Evolutionary conservation across 257 asterid genomes (phyloP).

Genomic region (Nicotiana sylvestris): DNA sequence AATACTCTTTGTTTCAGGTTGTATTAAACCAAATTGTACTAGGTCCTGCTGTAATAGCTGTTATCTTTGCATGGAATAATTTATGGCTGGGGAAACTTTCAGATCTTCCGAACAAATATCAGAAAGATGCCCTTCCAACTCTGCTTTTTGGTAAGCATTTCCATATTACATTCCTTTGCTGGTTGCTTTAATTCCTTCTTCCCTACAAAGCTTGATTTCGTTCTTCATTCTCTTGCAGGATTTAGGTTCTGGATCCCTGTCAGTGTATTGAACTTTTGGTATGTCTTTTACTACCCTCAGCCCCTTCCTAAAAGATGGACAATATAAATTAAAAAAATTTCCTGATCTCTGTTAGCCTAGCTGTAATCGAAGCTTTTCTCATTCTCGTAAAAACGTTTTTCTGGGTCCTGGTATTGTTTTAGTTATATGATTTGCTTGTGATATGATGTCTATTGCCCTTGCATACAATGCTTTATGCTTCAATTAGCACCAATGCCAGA

Average conservation of each 20-base stretch:
- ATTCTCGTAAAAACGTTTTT: not conserved
- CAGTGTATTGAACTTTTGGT: constrained; percentile 88
- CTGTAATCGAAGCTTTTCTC: not conserved
- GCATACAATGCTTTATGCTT: not conserved
- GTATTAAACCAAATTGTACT: constrained; percentile 69
- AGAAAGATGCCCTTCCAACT: constrained; percentile 85
- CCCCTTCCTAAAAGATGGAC: not conserved
- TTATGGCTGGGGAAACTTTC: constrained; percentile 82
- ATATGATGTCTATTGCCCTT: not conserved
- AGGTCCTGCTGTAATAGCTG: constrained; percentile 82
- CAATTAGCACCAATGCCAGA: not conserved
- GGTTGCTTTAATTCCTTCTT: constrained; percentile 6
- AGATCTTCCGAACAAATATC: constrained; percentile 84
- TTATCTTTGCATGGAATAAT: constrained; percentile 88
- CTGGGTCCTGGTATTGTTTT: not conserved
- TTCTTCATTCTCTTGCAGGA: constrained; percentile 44
- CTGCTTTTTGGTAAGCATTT: constrained; percentile 54
- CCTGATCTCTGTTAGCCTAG: not conserved
- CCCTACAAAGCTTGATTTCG: not conserved
- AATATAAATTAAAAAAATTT: not conserved
- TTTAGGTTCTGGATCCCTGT: constrained; percentile 97
- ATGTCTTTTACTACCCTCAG: constrained; percentile 21
- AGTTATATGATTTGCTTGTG: not conserved
- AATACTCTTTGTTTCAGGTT: constrained; percentile 46
- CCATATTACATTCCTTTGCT: not conserved